Percentiles rank a stretch among this genome's conserved stretches.
These are phyloP conservation scores for Aspergillus hiratsukae DNA, from an alignment of 2,329 filamentous ascomycete genomes.

Conservation along the genomic window DNA sequence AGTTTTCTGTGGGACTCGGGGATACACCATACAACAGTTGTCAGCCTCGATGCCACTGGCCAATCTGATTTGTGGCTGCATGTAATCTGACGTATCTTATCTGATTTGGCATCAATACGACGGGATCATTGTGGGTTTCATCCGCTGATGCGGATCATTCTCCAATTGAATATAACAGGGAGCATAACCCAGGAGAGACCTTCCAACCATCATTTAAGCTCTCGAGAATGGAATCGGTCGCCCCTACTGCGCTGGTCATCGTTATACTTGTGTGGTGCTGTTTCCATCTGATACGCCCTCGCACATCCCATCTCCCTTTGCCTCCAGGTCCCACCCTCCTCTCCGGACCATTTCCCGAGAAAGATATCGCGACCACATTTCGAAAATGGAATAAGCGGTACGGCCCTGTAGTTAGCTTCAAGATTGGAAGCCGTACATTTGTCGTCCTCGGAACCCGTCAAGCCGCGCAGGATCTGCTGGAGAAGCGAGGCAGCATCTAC, in stretches of 20 bases:
- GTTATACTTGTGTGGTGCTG: background rate
- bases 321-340: constrained; percentile 9
- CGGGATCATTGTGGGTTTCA: background rate
- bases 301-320: background rate
- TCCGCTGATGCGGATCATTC: background rate
- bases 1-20: no score
- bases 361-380: constrained; percentile 4
- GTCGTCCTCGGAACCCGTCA: constrained; percentile 32
- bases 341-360: constrained; percentile 2
- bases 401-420: constrained; percentile 32
- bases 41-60: no score
- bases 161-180: background rate
- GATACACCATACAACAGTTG: no score
- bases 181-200: background rate
- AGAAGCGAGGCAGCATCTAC: constrained; percentile 36
- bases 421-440: constrained; percentile 27
- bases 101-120: background rate
- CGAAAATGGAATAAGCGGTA: constrained; percentile 31
- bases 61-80: background rate
- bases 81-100: background rate
- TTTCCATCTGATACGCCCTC: background rate
- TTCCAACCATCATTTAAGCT: background rate
- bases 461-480: constrained; percentile 35
- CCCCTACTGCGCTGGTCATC: background rate
- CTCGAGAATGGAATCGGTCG: background rate